phyloP scores from a whole-genome alignment of 495 filamentous ascomycete species.

The Penicillium lagena region DNA sequence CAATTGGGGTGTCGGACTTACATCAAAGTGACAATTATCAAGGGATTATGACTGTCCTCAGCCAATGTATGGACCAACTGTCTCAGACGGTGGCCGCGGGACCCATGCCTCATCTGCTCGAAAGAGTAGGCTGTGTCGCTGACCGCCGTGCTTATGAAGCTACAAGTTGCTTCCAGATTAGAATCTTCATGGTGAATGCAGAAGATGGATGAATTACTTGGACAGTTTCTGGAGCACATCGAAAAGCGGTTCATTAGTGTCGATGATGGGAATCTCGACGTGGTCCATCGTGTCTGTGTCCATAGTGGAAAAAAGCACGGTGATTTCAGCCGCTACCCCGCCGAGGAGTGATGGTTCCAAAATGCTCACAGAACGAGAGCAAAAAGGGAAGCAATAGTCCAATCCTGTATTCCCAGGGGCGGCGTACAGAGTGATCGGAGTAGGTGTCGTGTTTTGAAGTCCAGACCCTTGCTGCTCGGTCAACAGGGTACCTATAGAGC shows the following conservation, averaged over 20 bases:
- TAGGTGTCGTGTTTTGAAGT: too few relatives aligned
- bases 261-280: slow-evolving; percentile 53
- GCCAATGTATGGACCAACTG: slow-evolving; percentile 60
- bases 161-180: not conserved
- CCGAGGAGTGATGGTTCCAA: too few relatives aligned
- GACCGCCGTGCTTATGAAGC: slow-evolving; percentile 50
- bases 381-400: too few relatives aligned
- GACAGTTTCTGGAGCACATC: slow-evolving; percentile 65
- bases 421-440: too few relatives aligned
- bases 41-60: slow-evolving; percentile 60
- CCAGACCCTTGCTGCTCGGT: too few relatives aligned
- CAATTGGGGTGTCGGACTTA: slow-evolving; percentile 28
- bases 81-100: slow-evolving; percentile 57
- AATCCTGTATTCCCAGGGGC: too few relatives aligned
- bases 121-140: slow-evolving; percentile 63
- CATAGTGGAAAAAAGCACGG: not conserved
- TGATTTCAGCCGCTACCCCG: too few relatives aligned
- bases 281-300: slow-evolving; percentile 11
- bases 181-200: too few relatives aligned
- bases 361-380: too few relatives aligned
- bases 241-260: slow-evolving; percentile 55
- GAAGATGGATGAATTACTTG: slow-evolving; percentile 31
- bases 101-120: slow-evolving; percentile 67
- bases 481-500: too few relatives aligned
- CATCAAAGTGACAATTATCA: slow-evolving; percentile 74